phyloP scores from a whole-genome alignment of 768 basidiomycete species.

The Kwoniella dendrophila region DNA sequence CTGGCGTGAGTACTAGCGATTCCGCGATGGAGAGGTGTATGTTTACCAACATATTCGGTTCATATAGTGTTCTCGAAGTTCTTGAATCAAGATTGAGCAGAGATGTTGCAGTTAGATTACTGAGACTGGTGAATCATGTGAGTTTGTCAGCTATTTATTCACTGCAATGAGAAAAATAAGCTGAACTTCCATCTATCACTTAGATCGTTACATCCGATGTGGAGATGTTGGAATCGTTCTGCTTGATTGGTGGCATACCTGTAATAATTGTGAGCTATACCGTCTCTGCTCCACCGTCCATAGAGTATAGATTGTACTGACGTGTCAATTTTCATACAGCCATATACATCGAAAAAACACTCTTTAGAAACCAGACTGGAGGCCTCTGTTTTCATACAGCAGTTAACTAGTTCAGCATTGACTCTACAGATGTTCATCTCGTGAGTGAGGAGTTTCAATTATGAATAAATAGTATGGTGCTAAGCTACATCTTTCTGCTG shows the following conservation, averaged over 20 bases:
- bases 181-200: not conserved
- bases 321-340: slow-evolving; percentile 48
- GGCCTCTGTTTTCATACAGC: slow-evolving; percentile 89
- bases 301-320: not conserved
- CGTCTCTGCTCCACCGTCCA: slow-evolving; percentile 1
- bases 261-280: slow-evolving; percentile 89
- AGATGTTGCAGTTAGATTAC: slow-evolving; percentile 79
- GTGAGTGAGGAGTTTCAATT: slow-evolving; percentile 60
- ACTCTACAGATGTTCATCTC: slow-evolving; percentile 99
- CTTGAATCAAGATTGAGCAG: slow-evolving; percentile 82
- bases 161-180: not conserved
- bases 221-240: slow-evolving; percentile 89
- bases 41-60: too few species aligned
- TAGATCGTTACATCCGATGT: slow-evolving; percentile 68
- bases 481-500: not conserved
- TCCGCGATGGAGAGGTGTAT: not conserved
- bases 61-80: slow-evolving; percentile 72
- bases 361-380: slow-evolving; percentile 91
- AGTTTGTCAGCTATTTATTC: slow-evolving; percentile 29
- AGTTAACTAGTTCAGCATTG: slow-evolving; percentile 82
- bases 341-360: slow-evolving; percentile 91
- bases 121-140: slow-evolving; percentile 89
- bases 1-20: slow-evolving; percentile 62
- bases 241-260: slow-evolving; percentile 82
- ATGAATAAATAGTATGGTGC: not conserved